Conservation (phyloP, 495 filamentous ascomycete species). For the Acidiella bohemica region DNA sequence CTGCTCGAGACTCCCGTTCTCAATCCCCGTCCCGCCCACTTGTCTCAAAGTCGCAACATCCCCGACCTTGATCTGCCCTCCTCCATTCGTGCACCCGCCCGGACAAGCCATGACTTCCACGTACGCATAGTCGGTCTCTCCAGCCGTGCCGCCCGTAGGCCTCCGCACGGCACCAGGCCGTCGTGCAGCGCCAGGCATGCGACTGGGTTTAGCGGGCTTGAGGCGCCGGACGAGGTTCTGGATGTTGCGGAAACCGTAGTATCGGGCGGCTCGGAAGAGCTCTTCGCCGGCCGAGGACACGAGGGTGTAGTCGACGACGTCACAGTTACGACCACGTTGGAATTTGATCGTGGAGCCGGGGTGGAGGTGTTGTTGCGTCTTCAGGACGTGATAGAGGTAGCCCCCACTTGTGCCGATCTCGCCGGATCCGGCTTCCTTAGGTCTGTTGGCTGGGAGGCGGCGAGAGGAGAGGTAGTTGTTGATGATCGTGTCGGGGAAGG, state of each 20-base stretch:
- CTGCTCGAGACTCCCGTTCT: slow-evolving; percentile 25
- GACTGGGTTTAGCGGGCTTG: slow-evolving; percentile 60
- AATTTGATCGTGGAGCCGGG: slow-evolving; percentile 54
- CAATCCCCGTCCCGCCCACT: slow-evolving; percentile 19
- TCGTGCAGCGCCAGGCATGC: slow-evolving; percentile 53
- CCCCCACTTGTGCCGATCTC: slow-evolving; percentile 70
- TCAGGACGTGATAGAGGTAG: slow-evolving; percentile 69
- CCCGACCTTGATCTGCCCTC: slow-evolving; percentile 81
- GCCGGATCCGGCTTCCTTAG: slow-evolving; percentile 26
- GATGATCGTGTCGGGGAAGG: slow-evolving; percentile 59
- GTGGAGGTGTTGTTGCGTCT: slow-evolving; percentile 52
- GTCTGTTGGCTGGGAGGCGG: slow-evolving; percentile 16
- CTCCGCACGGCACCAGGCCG: slow-evolving; percentile 33
- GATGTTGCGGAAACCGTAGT: slow-evolving; percentile 95
- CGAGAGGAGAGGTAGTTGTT: slow-evolving; percentile 54
- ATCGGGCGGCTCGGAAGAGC: slow-evolving; percentile 71
- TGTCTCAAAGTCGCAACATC: slow-evolving; percentile 40
- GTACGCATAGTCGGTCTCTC: slow-evolving; percentile 56
- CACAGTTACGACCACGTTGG: slow-evolving; percentile 69
- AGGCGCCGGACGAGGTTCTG: slow-evolving; percentile 87
- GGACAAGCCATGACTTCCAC: slow-evolving; percentile 99
- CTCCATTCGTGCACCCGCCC: slow-evolving; percentile 93
- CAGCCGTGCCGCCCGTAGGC: slow-evolving; percentile 22
- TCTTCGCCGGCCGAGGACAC: slow-evolving; percentile 34
- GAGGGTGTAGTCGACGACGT: slow-evolving; percentile 69